Base-by-base conservation (phyloP, 768 basidiomycete species). In the Scleroderma citrinum region DNA sequence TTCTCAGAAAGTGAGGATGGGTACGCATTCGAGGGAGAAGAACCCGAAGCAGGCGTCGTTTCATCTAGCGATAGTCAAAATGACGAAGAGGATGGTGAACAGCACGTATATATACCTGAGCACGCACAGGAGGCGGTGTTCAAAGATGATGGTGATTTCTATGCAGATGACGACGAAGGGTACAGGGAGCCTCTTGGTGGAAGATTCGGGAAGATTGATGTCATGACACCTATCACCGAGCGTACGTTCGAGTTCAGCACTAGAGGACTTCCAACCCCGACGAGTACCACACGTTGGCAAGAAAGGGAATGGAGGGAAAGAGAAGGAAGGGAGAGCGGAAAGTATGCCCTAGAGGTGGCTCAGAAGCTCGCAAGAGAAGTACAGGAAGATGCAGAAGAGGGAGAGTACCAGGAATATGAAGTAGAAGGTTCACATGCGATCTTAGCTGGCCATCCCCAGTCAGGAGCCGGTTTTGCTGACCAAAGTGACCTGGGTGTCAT, bases 141-240 rank as follows among this genome's bases (percentile, higher is more conserved):
- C 51, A 59, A 23, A 41, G 59, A 57, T 35, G 71, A 72, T 1
- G 56, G 23, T 12, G 48, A 50, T 32, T 43, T 39, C 2, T 62
- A 63, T 30, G 54, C 47, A n/a, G 65, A 52, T 32, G 57, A 61
- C 16, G 63, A 67, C 1, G 72, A 68, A 17, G 57, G 60, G 4
- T 61, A 67, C 44, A 60, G 57, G 31, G 64, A 64, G 16, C 84
- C 86, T 24, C 71, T 85, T 44, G 85, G 84, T 14, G 83, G 87
- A 16, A 79, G 88, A 23, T 87, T 89, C 61, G 87, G 86, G 31
- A 75, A 78, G 50, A 88, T 97, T 69, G 83, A 87, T 60, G 84
- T 94, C 48, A 93, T 99, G 92, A 98, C 95, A 8, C 95, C 96
- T 3, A 97, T 98, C 66, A 91, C 91, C 12, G 96, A 99, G 67